Evolutionary conservation across 2,329 filamentous ascomycete species (phyloP).

Genomic region (Leptographium lundbergii): DNA sequence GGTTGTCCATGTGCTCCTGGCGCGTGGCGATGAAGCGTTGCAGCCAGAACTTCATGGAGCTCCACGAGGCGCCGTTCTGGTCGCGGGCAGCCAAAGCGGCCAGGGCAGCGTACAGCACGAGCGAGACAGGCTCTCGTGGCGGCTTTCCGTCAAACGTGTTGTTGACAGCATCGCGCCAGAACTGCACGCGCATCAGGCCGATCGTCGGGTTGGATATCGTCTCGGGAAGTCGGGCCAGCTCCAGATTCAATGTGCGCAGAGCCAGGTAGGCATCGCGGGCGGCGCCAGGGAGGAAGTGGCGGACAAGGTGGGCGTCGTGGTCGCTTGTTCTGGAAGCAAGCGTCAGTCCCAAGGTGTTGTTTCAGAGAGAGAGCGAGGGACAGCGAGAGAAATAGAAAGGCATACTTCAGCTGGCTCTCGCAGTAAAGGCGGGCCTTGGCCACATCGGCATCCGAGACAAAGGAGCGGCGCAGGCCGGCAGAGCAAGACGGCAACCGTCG

Average conservation of each 20-base stretch:
- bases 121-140: slow-evolving; percentile 81
- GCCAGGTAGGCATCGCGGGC: slow-evolving; percentile 77
- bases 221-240: slow-evolving; percentile 81
- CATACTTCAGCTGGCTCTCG: slow-evolving; percentile 36
- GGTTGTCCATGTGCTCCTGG: slow-evolving; percentile 71
- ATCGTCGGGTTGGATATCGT: slow-evolving; percentile 79
- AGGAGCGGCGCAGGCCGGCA: slow-evolving; percentile 21
- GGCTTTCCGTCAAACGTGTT: slow-evolving; percentile 61
- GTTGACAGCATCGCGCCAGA: slow-evolving; percentile 80
- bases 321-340: slow-evolving; percentile 42
- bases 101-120: slow-evolving; percentile 65
- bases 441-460: slow-evolving; percentile 38
- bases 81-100: slow-evolving; percentile 39
- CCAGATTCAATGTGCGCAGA: slow-evolving; percentile 83
- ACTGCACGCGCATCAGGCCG: slow-evolving; percentile 80
- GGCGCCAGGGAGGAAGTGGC: slow-evolving; percentile 67
- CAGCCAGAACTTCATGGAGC: slow-evolving; percentile 58
- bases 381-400: background rate
- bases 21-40: slow-evolving; percentile 67
- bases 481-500: slow-evolving; percentile 15
- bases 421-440: slow-evolving; percentile 42
- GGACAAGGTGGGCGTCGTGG: slow-evolving; percentile 74
- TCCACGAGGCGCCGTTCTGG: slow-evolving; percentile 22
- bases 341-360: background rate
- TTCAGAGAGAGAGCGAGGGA: too few relatives aligned